phyloP scores from a whole-genome alignment of 768 basidiomycete genomes.

The Boletus fagicola region DNA sequence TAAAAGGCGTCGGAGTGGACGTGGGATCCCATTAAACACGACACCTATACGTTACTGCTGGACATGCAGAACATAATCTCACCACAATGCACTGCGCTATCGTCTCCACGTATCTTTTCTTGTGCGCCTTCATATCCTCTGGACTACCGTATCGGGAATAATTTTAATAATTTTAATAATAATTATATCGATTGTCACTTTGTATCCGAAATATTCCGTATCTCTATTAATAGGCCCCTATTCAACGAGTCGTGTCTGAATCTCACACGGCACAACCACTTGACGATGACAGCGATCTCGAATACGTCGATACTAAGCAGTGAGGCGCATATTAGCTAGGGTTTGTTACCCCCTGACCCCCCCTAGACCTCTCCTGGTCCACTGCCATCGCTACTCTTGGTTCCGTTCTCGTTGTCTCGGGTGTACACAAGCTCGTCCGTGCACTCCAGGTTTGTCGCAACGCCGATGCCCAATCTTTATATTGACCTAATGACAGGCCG shows the following conservation, averaged over 20 bases:
- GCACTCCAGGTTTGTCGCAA: slow-evolving; percentile 16
- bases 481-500: slow-evolving; percentile 9
- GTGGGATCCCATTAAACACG: background rate
- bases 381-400: background rate
- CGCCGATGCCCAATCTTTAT: no score
- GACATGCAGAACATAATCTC: background rate
- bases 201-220: no score
- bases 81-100: slow-evolving; percentile 15
- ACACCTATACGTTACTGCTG: background rate
- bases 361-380: slow-evolving; percentile 7
- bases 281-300: background rate
- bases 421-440: slow-evolving; percentile 13
- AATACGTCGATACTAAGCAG: no score
- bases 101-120: slow-evolving; percentile 8
- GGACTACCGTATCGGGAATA: slow-evolving; percentile 7
- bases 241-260: no score
- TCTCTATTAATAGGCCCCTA: no score
- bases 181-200: no score
- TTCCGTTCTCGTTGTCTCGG: slow-evolving; percentile 8
- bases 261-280: no score
- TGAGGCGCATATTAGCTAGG: background rate
- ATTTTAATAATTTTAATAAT: background rate
- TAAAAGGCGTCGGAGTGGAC: background rate
- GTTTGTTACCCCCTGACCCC: background rate
- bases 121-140: slow-evolving; percentile 16